Evolutionary conservation across 179 eudicot genomes (phyloP), one percentile per base, ranked within the genome.

Genomic region (Nepenthes alata): DNA sequence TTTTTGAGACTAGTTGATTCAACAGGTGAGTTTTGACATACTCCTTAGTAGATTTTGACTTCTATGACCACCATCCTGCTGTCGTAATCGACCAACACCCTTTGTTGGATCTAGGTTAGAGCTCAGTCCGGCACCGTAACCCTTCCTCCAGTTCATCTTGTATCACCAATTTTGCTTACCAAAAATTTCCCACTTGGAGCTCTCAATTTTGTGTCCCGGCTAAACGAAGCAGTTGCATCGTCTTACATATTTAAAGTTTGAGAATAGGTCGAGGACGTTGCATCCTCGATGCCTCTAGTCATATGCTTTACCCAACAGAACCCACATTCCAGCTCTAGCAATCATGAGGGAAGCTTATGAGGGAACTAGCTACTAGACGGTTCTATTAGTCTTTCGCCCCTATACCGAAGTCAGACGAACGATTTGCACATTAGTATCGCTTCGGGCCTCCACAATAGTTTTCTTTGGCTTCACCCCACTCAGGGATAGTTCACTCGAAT

Each of bases 281-380:
- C 55, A 6, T 6, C 55, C 55, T 16, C 15, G 5, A 52, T 52
- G 55, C 55, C 55, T 52, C 1, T 52, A 52, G 1, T 52, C 55
- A 52, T 55, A 34, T 38, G 58, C 58, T 55, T 55, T 25, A 34
- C 58, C 58, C n/a, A n/a, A 55, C 8, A 55, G 58, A 55, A 55
- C 38, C 8, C 1, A 37, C 37, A 11, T 55, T 4, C 25, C 10
- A 55, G 55, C 55, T 52, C 55, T 15, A 52, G 55, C 55, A 1
- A 52, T 11, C 55, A 3, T 52, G 55, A 52, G 55, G 55, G 55
- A 52, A 52, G 10, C 55, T 52, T 52, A 3, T 1, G 55, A 52
- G 55, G 13, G 55, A 55, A 55, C 58, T 8, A 55, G 58, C 58
- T 35, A 55, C 58, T 25, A 55, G 58, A 55, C 38, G 37, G 58